These are phyloP conservation scores for Vanilla planifolia DNA, from an alignment of 106 monocot species.

Conservation along the genomic window DNA sequence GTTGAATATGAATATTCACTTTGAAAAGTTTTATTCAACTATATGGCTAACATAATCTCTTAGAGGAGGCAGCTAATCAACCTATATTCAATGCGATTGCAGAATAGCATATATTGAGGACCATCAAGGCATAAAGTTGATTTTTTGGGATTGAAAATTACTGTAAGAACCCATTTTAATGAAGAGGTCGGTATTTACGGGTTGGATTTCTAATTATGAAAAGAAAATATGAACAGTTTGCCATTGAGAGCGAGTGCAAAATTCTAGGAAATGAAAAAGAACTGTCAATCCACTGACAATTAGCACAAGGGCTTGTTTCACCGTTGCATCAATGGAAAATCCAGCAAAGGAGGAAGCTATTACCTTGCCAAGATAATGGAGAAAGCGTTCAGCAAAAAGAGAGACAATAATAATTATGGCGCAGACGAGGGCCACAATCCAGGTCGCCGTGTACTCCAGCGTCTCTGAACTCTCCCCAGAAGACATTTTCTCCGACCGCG, in stretches of 20 bases:
- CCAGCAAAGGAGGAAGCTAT: background rate
- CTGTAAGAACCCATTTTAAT: background rate
- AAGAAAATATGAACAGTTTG: too few species aligned
- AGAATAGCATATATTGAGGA: too few species aligned
- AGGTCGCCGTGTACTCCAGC: constrained; percentile 27
- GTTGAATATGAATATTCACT: too few species aligned
- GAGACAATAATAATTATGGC: constrained; percentile 27
- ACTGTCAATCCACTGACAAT: background rate
- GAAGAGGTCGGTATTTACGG: background rate
- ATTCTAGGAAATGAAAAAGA: too few species aligned
- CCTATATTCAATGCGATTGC: too few species aligned
- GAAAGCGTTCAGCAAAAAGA: constrained; percentile 18
- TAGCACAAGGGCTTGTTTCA: background rate
- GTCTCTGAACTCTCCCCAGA: constrained; percentile 1
- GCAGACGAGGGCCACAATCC: constrained; percentile 35
- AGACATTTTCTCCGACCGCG: constrained; percentile 8
- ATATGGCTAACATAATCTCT: too few species aligned
- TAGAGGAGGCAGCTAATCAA: too few species aligned
- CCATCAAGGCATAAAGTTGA: background rate
- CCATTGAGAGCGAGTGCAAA: too few species aligned
- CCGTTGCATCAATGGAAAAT: background rate
- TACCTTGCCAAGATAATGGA: constrained; percentile 25
- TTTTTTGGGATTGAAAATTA: background rate
- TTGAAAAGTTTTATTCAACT: too few species aligned
- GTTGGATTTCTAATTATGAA: background rate